A percentile compares a stretch with the other conserved stretches of the same genome.
Evolutionary conservation across 2,329 filamentous ascomycete species (phyloP).

Genomic region (Paracorniculantispora psalliotae): DNA sequence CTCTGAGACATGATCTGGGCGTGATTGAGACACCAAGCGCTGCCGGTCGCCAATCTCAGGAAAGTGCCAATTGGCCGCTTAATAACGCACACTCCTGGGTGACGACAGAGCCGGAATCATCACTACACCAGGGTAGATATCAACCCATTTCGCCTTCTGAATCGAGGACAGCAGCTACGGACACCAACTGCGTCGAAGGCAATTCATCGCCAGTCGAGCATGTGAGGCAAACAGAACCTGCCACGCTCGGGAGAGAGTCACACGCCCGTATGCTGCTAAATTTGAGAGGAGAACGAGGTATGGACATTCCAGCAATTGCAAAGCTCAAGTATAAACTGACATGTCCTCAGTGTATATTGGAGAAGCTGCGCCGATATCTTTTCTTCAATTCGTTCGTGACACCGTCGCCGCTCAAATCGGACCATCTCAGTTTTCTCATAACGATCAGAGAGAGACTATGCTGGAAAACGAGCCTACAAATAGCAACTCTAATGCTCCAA

Average conservation of each 20-base stretch:
- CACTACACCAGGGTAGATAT: not conserved
- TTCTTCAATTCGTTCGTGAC: constrained; percentile 48
- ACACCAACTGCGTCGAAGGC: not conserved
- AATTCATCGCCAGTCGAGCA: not conserved
- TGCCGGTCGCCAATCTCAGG: not conserved
- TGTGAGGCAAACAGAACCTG: not conserved
- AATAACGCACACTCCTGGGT: not conserved
- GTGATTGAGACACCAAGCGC: not conserved
- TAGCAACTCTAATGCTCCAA: not conserved
- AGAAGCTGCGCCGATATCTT: constrained; percentile 49
- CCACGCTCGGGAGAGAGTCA: constrained; percentile 8
- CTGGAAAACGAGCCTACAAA: constrained; percentile 38
- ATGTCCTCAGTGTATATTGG: constrained; percentile 39
- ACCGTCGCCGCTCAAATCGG: constrained; percentile 46
- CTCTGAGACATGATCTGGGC: not conserved
- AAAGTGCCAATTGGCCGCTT: not conserved
- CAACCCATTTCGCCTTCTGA: constrained; percentile 15
- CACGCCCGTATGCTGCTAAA: constrained; percentile 38
- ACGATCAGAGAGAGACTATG: constrained; percentile 46
- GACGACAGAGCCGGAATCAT: not conserved
- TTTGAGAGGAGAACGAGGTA: constrained; percentile 41
- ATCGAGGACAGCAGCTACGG: constrained; percentile 12
- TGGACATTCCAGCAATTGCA: not conserved
- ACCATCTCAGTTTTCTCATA: constrained; percentile 49
- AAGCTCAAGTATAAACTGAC: not conserved